Conservation (phyloP, 176 grass and related monocot genomes). For the Aegilops bicornis region DNA sequence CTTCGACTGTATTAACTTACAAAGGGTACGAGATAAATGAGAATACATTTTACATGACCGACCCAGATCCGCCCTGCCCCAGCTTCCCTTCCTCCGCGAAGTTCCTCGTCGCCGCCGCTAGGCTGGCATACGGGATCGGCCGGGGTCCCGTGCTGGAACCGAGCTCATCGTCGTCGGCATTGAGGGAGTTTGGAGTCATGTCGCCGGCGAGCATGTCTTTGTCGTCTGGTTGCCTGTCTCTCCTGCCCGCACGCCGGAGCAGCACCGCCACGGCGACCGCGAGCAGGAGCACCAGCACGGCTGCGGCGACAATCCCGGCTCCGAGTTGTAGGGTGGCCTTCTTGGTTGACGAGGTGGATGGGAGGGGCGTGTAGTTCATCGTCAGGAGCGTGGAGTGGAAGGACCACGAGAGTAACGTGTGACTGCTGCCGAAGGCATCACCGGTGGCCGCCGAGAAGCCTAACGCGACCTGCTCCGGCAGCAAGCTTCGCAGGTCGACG, state of each 20-base stretch:
- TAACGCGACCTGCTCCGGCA: slow-evolving; percentile 34
- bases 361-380: neutral
- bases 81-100: no score
- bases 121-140: no score
- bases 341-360: neutral
- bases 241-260: neutral
- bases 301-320: neutral
- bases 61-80: no score
- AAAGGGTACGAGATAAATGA: no score
- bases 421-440: neutral
- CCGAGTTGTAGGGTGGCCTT: neutral
- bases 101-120: no score
- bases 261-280: neutral
- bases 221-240: neutral
- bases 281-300: slow-evolving; percentile 8
- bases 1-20: no score
- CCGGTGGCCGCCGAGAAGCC: slow-evolving; percentile 72
- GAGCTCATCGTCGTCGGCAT: no score
- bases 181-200: no score
- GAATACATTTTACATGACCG: no score
- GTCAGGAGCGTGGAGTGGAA: slow-evolving; percentile 51
- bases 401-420: slow-evolving; percentile 49
- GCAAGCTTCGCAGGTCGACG: slow-evolving; percentile 34
- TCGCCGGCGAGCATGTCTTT: no score
- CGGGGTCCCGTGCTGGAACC: no score